Conservation (phyloP, 495 filamentous ascomycete genomes). For the Neurospora sp. region DNA sequence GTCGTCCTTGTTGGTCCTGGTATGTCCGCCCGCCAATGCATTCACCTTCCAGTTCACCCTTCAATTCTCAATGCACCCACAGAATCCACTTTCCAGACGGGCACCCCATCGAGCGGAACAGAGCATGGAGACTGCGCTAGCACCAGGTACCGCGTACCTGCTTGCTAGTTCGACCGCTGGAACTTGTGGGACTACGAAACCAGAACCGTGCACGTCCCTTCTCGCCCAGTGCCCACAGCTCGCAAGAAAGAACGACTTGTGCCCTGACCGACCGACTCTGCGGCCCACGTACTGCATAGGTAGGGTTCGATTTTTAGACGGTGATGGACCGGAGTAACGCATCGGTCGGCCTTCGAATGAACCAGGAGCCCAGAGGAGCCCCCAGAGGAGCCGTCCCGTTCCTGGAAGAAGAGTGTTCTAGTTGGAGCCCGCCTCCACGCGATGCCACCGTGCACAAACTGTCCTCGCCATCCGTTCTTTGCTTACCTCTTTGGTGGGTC, state of each 20-base stretch:
- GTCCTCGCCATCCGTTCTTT: not conserved
- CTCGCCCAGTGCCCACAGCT: not conserved
- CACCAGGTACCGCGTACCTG: not conserved
- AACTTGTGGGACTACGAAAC: not conserved
- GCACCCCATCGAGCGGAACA: not conserved
- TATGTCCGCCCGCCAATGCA: not conserved
- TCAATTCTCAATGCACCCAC: not conserved
- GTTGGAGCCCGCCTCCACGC: conserved; percentile 9
- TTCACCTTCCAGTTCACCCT: not conserved
- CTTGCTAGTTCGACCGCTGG: not conserved
- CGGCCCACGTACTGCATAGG: not conserved
- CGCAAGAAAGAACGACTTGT: not conserved
- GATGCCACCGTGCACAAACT: conserved; percentile 8
- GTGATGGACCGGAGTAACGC: not conserved
- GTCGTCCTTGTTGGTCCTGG: conserved; percentile 4
- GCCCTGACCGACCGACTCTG: not conserved
- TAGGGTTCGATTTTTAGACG: not conserved
- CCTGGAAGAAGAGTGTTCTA: conserved; percentile 2
- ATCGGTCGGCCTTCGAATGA: not conserved
- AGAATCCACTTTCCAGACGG: not conserved
- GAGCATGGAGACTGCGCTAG: not conserved
- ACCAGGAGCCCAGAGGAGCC: not conserved
- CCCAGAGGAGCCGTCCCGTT: not conserved
- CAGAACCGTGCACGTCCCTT: not conserved
- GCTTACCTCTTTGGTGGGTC: conserved; percentile 2